These are phyloP conservation scores for Raffaelea ambrosiae DNA, from an alignment of 2,329 filamentous ascomycete genomes.

Conservation along the genomic window DNA sequence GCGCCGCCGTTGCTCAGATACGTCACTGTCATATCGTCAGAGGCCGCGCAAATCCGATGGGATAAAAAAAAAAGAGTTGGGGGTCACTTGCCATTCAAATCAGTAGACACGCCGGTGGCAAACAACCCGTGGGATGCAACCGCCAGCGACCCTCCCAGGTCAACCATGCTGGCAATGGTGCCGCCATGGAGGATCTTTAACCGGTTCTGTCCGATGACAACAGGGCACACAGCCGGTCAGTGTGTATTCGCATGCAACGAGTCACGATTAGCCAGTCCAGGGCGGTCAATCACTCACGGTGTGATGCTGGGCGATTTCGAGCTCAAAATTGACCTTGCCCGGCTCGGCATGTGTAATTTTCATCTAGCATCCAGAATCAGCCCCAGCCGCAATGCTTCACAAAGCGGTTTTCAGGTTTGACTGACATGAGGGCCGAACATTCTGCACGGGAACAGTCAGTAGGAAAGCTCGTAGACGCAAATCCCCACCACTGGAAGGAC, in stretches of 20 bases:
- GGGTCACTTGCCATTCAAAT: slow-evolving; percentile 44
- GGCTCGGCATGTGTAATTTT: slow-evolving; percentile 55
- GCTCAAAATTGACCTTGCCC: slow-evolving; percentile 66
- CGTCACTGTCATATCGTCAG: slow-evolving; percentile 40
- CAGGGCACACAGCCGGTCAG: slow-evolving; percentile 1
- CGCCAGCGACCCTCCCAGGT: slow-evolving; percentile 56
- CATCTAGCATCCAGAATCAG: slow-evolving; percentile 39
- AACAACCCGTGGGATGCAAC: slow-evolving; percentile 57
- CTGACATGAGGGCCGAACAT: slow-evolving; percentile 33
- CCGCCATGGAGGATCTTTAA: slow-evolving; percentile 70
- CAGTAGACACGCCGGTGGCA: slow-evolving; percentile 56
- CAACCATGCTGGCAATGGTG: slow-evolving; percentile 68
- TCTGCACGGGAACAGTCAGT: slow-evolving; percentile 15
- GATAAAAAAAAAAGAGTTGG: not conserved
- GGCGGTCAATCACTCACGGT: slow-evolving; percentile 29
- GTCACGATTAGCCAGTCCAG: not conserved
- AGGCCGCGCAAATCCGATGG: not conserved
- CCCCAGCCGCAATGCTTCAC: too few species aligned
- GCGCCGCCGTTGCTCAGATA: slow-evolving; percentile 52
- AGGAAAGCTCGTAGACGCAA: not conserved
- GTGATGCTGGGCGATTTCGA: slow-evolving; percentile 66
- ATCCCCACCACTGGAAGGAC: not conserved
- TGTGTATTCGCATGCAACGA: not conserved
- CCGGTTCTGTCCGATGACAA: slow-evolving; percentile 50
- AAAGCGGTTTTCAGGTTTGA: too few species aligned